Evolutionary conservation across 306 rosid species (phyloP), one percentile per base, ranked within the genome.

Genomic region (Benincasa hispida): DNA sequence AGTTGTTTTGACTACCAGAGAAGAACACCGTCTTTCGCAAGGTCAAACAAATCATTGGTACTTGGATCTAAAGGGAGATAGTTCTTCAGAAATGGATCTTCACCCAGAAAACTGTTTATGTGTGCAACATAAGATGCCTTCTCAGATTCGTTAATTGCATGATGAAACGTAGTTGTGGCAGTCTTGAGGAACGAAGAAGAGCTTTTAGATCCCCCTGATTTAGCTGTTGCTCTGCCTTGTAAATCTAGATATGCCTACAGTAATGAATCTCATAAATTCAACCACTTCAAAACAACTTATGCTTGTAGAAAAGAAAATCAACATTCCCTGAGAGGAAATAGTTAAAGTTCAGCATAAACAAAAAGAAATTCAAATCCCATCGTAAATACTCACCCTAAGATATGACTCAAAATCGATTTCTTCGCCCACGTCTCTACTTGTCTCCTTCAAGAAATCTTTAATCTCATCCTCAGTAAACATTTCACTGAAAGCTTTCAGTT

Each of bases 61-160:
- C 87, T 21, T 37, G 97, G 96, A 87, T 95, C 93, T 27, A 95
- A 67, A 2, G 99, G 99, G 82, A 95, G 97, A 87, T 86, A 87
- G 84, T 88, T 93, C 81, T 83, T 78, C 88, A 92, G 60, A 84
- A 90, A 92, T 50, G 87, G 85, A 85, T 95, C 99, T 74, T 92
- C 96, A 19, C 84, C 97, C 80, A 95, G 79, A 81, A 79, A 95
- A 84, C 85, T 78, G 80, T 95, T 95, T 84, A 95, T 88, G 78
- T 95, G 99, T 48, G 89, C 87, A 17, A 92, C 98, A 90, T 95
- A 95, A 41, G 99, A 95, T 83, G 98, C 84, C 81, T 84, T 95
- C 91, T 95, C 99, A 14, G 93, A 90, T 84, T 86, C 98, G 77
- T 95, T 95, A 82, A 95, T 95, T 10, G 96, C 85, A 53, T 95